Evolutionary conservation across 176 grass and related monocot species (phyloP).

Genomic region (Canna indica): DNA sequence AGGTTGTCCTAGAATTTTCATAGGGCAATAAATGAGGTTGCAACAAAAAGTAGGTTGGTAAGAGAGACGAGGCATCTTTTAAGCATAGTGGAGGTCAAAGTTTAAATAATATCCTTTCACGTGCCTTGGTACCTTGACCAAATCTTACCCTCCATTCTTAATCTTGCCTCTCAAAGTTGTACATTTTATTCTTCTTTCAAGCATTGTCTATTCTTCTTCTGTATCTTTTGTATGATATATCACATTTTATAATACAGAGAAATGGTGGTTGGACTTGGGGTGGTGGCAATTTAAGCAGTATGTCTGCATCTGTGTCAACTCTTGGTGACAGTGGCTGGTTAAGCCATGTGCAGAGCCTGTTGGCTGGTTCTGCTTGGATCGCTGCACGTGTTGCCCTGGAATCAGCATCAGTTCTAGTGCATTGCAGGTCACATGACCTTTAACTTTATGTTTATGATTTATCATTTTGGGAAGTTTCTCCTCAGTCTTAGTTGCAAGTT

Average conservation of each 20-base stretch:
- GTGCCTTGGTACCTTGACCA: neutral
- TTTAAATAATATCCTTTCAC: neutral
- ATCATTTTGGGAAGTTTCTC: neutral
- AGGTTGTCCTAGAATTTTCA: neutral
- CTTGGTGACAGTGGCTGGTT: constrained; percentile 79
- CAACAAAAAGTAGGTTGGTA: neutral
- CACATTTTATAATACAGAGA: constrained; percentile 37
- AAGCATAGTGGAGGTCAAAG: neutral
- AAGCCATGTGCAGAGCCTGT: constrained; percentile 85
- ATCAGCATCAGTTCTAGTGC: constrained; percentile 84
- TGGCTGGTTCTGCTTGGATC: constrained; percentile 97
- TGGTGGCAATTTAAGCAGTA: constrained; percentile 91
- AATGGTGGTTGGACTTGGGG: constrained; percentile 93
- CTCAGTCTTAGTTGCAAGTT: neutral
- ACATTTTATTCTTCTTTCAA: neutral
- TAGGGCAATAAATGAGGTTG: neutral
- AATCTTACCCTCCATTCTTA: neutral
- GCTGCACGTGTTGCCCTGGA: constrained; percentile 70
- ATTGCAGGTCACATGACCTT: constrained; percentile 69
- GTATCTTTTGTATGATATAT: neutral
- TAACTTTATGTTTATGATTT: neutral
- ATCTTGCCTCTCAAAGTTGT: neutral
- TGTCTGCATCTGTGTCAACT: constrained; percentile 81
- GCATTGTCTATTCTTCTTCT: neutral
- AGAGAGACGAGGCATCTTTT: neutral